Evolutionary conservation across 257 asterid genomes (phyloP).

Genomic region (Forsythia suspensa): DNA sequence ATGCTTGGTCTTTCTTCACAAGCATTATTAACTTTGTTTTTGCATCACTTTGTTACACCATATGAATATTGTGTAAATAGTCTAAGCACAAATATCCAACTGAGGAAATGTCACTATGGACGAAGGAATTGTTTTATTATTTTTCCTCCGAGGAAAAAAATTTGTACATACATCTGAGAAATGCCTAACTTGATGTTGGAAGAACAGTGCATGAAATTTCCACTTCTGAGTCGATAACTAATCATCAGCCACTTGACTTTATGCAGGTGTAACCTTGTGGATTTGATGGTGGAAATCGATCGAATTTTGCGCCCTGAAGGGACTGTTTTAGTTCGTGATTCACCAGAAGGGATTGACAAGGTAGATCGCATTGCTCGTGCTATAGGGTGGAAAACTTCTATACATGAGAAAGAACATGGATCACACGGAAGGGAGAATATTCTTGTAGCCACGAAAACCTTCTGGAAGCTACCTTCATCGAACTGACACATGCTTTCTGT

Average conservation of each 20-base stretch:
- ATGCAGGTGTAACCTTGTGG: conserved; percentile 87
- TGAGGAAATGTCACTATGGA: neutral
- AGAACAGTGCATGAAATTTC: neutral
- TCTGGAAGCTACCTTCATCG: conserved; percentile 49
- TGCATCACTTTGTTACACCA: neutral
- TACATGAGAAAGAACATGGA: conserved; percentile 74
- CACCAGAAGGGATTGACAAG: conserved; percentile 76
- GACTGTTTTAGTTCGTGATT: conserved; percentile 73
- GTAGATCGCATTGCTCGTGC: conserved; percentile 65
- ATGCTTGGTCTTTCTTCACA: too few relatives aligned
- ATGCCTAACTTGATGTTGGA: too few relatives aligned
- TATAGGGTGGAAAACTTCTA: conserved; percentile 62
- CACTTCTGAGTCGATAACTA: neutral
- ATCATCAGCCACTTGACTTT: neutral
- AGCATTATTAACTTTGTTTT: too few relatives aligned
- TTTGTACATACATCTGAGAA: too few relatives aligned
- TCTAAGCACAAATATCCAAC: neutral
- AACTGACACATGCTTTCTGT: neutral
- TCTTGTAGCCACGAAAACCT: conserved; percentile 71
- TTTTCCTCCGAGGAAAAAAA: too few relatives aligned
- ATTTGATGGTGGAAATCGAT: conserved; percentile 91
- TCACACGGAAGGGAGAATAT: conserved; percentile 69
- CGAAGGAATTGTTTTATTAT: neutral
- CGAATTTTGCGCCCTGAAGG: conserved; percentile 95
- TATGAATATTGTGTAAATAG: neutral